These are phyloP conservation scores for Triadica sebifera DNA, from an alignment of 345 rosid genomes.

Conservation along the genomic window DNA sequence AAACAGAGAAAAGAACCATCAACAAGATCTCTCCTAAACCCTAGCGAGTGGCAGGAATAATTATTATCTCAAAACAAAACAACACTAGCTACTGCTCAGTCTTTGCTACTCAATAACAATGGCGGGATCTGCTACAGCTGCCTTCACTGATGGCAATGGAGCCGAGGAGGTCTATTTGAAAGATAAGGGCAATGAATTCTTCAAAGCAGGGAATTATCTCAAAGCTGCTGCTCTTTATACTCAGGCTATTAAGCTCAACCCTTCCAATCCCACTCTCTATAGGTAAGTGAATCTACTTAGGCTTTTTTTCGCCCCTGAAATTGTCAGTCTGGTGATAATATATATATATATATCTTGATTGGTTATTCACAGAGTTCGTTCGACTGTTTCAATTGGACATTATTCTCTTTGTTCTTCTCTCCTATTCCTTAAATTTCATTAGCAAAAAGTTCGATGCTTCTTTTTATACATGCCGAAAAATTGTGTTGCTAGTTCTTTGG, in stretches of 20 bases:
- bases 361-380: background rate
- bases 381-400: slow-evolving; percentile 6
- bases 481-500: no score
- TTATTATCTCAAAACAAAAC: background rate
- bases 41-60: background rate
- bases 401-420: background rate
- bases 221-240: slow-evolving; percentile 99
- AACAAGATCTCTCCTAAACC: slow-evolving; percentile 11
- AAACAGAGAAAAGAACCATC: background rate
- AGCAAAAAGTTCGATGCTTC: slow-evolving; percentile 1
- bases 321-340: background rate
- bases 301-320: background rate
- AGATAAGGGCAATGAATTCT: slow-evolving; percentile 90
- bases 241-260: slow-evolving; percentile 93
- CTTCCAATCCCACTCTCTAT: slow-evolving; percentile 83
- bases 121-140: slow-evolving; percentile 49
- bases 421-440: background rate
- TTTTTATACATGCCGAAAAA: background rate
- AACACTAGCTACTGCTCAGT: background rate
- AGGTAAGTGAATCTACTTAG: slow-evolving; percentile 40
- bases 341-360: no score
- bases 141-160: slow-evolving; percentile 28
- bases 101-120: slow-evolving; percentile 9
- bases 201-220: slow-evolving; percentile 89
- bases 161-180: slow-evolving; percentile 57